Base-by-base conservation (phyloP, 1,139 yeast species). In the Suhomyces coccinellae region DNA sequence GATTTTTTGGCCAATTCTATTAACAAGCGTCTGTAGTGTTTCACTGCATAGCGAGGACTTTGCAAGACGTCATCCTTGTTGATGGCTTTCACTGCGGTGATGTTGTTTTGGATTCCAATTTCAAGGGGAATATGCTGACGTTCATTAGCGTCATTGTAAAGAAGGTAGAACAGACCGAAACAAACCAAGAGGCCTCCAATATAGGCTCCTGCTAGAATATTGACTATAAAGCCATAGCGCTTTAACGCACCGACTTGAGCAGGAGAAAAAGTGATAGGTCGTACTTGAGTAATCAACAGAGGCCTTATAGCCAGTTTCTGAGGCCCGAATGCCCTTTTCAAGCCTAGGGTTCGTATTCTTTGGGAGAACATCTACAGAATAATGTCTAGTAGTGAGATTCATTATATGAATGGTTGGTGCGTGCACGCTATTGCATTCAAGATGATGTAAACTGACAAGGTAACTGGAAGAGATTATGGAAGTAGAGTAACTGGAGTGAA, bases 51-150 rank as follows among this genome's bases (percentile, higher is more conserved):
- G 33, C 75, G 58, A 4, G 79, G 79, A 47, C 74, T 67, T 41
- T 59, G 59, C 45, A 73, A 59, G 12, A 71, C 76, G 48, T 74
- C 79, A 52, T 74, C 79, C 50, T 74, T 74, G 48, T 72, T 71
- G 40, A 74, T 67, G 13, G 76, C 79, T 51, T 69, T 71, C 15
- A 73, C 78, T 1, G 75, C 67, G 10, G 65, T 62, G 41, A 69
- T 56, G 49, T 70, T 75, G 51, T 73, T 61, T 10, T 51, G 34
- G 42, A 69, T 59, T 12, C 60, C 54, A 24, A 74, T 54, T 51
- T 69, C 75, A 49, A 69, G 70, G 11, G 79, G 79, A 12, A 74
- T 73, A 24, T 59, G 57, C 48, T 74, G 78, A 38, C 77, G 55
- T 13, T 55, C 54, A 44, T 69, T 61, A 30, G 79, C 79, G 55